Evolutionary conservation across 305 asterid genomes (phyloP), one percentile per base, ranked within the genome.

Genomic region (Fraxinus latifolia): DNA sequence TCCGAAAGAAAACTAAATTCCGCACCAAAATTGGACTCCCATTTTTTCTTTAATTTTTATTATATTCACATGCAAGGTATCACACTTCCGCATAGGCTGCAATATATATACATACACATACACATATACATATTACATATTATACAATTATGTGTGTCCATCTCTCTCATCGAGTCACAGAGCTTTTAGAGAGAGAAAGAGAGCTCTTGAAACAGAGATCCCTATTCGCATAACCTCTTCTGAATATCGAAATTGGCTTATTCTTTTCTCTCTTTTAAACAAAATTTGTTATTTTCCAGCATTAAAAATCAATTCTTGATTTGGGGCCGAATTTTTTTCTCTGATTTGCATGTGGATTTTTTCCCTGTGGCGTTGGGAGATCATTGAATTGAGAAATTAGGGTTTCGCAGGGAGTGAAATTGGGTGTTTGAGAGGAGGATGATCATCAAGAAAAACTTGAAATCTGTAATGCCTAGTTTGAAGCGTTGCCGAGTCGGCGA

Each of bases 391-490:
- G 81, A 12, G 78, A 82, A 75, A 76, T 89, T 90, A 88, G 91
- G 91, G 92, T 90, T 89, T 87, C 82, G 83, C 77, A 84, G 84
- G 84, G 82, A 77, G 90, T 80, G 39, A 81, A 87, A 80, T 82
- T 72, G 81, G 83, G 83, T 39, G 84, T 44, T 82, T 34, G 25
- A 9, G 81, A 62, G 44, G 83, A 78, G 84, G 88, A 94, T 96
- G 98, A 96, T 96, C 80, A 94, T 95, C 21, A 93, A 94, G 94
- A 92, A 85, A 89, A 93, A 90, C 86, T 89, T 93, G 90, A 94
- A 96, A 93, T 86, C 94, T 82, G 99, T 91, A 94, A 93, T 96
- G 98, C 98, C 98, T 93, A 90, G 83, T 87, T 80, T 92, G 90
- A 93, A 95, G 86, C 94, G 99, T 74, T 90, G 96, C 87, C 92